phyloP scores from a whole-genome alignment of 257 asterid species.

The Agastache rugosa region DNA sequence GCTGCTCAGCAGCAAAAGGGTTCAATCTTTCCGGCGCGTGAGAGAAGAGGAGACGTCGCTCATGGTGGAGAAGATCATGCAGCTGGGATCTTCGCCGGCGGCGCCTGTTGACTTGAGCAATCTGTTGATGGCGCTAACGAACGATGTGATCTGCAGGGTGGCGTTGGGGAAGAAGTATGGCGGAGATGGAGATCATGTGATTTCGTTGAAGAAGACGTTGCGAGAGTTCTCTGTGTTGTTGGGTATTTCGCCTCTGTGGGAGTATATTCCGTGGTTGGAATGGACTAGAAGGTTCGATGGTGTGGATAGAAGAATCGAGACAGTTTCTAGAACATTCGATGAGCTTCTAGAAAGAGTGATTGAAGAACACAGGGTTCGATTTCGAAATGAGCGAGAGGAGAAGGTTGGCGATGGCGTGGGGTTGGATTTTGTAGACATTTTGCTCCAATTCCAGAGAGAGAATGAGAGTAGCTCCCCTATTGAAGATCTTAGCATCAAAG shows the following conservation, averaged over 20 bases:
- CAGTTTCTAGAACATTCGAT: constrained; percentile 39
- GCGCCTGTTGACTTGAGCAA: constrained; percentile 42
- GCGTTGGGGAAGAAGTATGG: constrained; percentile 49
- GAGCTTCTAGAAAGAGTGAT: constrained; percentile 46
- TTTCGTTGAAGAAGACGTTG: constrained; percentile 18
- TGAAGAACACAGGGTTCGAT: constrained; percentile 37
- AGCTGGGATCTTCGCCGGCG: neutral
- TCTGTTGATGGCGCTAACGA: constrained; percentile 23
- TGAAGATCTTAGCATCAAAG: constrained; percentile 39
- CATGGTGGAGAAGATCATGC: constrained; percentile 41
- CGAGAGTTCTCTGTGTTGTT: constrained; percentile 26
- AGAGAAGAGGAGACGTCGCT: constrained; percentile 47
- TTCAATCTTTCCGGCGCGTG: constrained; percentile 35
- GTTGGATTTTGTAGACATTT: constrained; percentile 51
- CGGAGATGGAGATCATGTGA: constrained; percentile 34
- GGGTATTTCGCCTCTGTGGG: constrained; percentile 38
- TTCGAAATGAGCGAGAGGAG: neutral
- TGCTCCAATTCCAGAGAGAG: constrained; percentile 48
- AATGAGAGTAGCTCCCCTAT: constrained; percentile 10
- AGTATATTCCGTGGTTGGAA: constrained; percentile 48
- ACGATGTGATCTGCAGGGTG: constrained; percentile 47
- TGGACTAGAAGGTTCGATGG: constrained; percentile 47
- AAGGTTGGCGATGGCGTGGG: neutral
- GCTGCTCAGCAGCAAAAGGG: constrained; percentile 49
- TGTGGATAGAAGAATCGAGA: constrained; percentile 36